A percentile compares a stretch with the other conserved stretches of the same genome.
Conservation (phyloP, 345 rosid genomes). For the Gossypium raimondii region DNA sequence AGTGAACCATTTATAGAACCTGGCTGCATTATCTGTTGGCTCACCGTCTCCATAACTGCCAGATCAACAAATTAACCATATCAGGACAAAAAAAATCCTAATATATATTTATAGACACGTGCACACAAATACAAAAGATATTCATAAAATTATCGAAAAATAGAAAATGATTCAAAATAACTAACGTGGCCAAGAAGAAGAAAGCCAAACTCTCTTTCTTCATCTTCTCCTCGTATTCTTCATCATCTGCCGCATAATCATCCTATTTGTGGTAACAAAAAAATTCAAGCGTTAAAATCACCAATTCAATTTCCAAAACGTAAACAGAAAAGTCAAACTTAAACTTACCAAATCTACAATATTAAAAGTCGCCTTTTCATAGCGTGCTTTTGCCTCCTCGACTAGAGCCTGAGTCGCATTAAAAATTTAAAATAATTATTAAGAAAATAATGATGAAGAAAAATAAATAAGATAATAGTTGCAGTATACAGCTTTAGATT, state of each 20-base stretch:
- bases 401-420: constrained; percentile 41
- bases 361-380: constrained; percentile 72
- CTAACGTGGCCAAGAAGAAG: constrained; percentile 97
- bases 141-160: not conserved
- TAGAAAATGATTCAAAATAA: not conserved
- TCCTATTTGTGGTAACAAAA: constrained; percentile 41
- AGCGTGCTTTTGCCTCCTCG: constrained; percentile 85
- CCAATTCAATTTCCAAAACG: not conserved
- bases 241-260: constrained; percentile 93
- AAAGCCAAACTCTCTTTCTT: constrained; percentile 76
- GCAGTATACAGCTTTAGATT: no score
- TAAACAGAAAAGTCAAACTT: not conserved
- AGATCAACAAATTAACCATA: constrained; percentile 12
- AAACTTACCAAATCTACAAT: constrained; percentile 74
- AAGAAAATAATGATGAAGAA: not conserved
- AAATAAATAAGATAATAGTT: not conserved
- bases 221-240: constrained; percentile 84
- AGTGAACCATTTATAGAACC: constrained; percentile 95
- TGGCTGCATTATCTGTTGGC: constrained; percentile 98
- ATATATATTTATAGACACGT: no score
- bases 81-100: not conserved
- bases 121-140: not conserved
- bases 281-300: constrained; percentile 6
- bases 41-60: constrained; percentile 98
- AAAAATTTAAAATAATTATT: not conserved